A percentile compares a stretch with the other conserved stretches of the same genome.
Evolutionary conservation across 83 land plant genomes (phyloP).

Genomic region (Larix sibirica): DNA sequence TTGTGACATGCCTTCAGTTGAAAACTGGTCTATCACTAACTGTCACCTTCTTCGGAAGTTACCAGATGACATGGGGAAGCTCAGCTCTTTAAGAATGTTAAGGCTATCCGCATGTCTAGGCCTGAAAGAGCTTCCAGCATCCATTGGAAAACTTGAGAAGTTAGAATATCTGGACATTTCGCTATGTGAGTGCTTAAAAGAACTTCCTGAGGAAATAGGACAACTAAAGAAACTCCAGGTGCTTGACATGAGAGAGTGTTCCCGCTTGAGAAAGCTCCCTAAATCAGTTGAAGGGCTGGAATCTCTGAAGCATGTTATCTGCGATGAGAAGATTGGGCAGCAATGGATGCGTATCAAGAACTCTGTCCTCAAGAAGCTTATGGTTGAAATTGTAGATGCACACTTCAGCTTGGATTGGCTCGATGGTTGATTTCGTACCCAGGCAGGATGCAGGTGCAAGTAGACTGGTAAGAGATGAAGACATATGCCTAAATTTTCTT

Average conservation of each 20-base stretch:
- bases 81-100: slow-evolving; percentile 32
- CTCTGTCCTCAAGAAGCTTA: not conserved
- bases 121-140: slow-evolving; percentile 39
- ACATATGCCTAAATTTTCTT: too few species aligned
- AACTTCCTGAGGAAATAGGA: slow-evolving; percentile 53
- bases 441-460: too few species aligned
- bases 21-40: slow-evolving; percentile 42
- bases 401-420: slow-evolving; percentile 7
- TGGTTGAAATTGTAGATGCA: not conserved
- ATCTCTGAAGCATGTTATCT: slow-evolving; percentile 41
- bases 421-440: not conserved
- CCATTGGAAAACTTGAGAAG: slow-evolving; percentile 29
- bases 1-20: slow-evolving; percentile 26
- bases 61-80: slow-evolving; percentile 44
- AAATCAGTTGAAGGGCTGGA: slow-evolving; percentile 19
- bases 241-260: slow-evolving; percentile 72
- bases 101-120: slow-evolving; percentile 47
- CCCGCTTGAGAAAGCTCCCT: slow-evolving; percentile 35
- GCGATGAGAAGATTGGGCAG: slow-evolving; percentile 45
- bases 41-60: slow-evolving; percentile 42
- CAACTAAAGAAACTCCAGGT: slow-evolving; percentile 37
- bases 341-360: not conserved
- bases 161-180: slow-evolving; percentile 57
- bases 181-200: slow-evolving; percentile 32
- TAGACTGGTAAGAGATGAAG: too few species aligned